Evolutionary conservation across 2,329 filamentous ascomycete genomes (phyloP), one percentile per base, ranked within the genome.

Genomic region (Rhynchosporium graminicola): DNA sequence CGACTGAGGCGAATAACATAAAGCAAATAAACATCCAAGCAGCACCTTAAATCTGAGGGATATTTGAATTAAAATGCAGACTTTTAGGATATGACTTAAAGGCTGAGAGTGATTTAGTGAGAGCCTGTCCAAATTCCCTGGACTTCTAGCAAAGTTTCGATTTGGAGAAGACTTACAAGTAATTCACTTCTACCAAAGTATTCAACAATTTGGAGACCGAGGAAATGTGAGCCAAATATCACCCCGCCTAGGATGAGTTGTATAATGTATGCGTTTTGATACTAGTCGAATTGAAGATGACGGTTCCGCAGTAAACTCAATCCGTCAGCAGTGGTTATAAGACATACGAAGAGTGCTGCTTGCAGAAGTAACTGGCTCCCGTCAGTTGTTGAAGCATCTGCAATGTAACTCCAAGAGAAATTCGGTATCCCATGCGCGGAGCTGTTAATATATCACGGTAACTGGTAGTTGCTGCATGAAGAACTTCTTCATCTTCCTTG

Each of bases 311-410:
- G 74, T 85, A 85, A 70, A 84, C n/a, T 46, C 4, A 3, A 26
- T 9, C n/a, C 2, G 82, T 33, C 7, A 33, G 33, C 38, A 36
- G 33, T 26, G 33, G 51, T n/a, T 26, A 4, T 2, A 36, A 26
- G 38, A 55, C n/a, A n/a, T 26, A 12, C 5, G 26, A 8, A 55
- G 33, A 6, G 20, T 26, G n/a, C 20, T 26, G 20, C 20, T 36
- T 12, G 40, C 84, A 82, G 74, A 84, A 83, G 74, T 81, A 85
- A 75, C 83, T 83, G 63, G 82, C 77, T 57, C 85, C 87, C 0
- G 85, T 88, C 65, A 88, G 81, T 69, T 90, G 88, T 74, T 90
- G 87, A 6, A 88, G 76, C 59, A 84, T 83, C 66, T 90, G 86
- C 6, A 91, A 79, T 0, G 75, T 69, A n/a, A 89, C 80, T 8